These are phyloP conservation scores for Moelleriella libera DNA, from an alignment of 2,329 filamentous ascomycete species.

Conservation along the genomic window DNA sequence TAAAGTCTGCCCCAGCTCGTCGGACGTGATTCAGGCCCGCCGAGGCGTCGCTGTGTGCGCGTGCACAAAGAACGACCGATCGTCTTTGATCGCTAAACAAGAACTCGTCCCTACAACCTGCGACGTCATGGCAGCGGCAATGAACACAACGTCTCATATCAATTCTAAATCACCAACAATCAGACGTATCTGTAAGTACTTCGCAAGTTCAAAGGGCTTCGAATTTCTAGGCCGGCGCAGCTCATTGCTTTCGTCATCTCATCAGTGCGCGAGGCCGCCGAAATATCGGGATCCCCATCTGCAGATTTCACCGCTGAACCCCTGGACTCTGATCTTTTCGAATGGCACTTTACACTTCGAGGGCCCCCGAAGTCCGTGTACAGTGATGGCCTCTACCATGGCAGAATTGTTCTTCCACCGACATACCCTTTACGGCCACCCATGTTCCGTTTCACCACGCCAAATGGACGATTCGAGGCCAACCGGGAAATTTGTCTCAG, in stretches of 20 bases:
- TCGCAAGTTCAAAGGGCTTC: neutral
- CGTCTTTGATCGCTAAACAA: too few species aligned
- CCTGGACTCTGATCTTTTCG: slow-evolving; percentile 80
- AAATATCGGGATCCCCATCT: slow-evolving; percentile 67
- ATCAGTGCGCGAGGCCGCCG: slow-evolving; percentile 75
- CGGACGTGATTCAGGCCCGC: too few species aligned
- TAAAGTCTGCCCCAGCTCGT: too few species aligned
- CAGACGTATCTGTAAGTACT: slow-evolving; percentile 60
- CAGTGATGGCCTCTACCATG: slow-evolving; percentile 78
- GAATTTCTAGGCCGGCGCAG: too few species aligned
- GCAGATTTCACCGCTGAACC: slow-evolving; percentile 77
- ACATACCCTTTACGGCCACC: slow-evolving; percentile 86
- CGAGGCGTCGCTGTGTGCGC: too few species aligned
- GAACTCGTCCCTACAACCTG: neutral
- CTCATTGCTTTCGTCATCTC: neutral
- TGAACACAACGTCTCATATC: slow-evolving; percentile 25
- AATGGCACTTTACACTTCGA: slow-evolving; percentile 97
- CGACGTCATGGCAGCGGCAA: slow-evolving; percentile 1
- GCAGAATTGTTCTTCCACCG: slow-evolving; percentile 80
- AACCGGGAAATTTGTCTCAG: slow-evolving; percentile 94
- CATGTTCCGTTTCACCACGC: slow-evolving; percentile 89
- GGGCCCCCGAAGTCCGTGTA: slow-evolving; percentile 76
- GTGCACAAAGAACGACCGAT: too few species aligned
- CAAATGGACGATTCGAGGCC: slow-evolving; percentile 83
- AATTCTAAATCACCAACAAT: slow-evolving; percentile 74